Percentiles rank a stretch among this genome's conserved stretches.
Conservation (phyloP, 2,329 filamentous ascomycete genomes). For the Myotisia sp. region DNA sequence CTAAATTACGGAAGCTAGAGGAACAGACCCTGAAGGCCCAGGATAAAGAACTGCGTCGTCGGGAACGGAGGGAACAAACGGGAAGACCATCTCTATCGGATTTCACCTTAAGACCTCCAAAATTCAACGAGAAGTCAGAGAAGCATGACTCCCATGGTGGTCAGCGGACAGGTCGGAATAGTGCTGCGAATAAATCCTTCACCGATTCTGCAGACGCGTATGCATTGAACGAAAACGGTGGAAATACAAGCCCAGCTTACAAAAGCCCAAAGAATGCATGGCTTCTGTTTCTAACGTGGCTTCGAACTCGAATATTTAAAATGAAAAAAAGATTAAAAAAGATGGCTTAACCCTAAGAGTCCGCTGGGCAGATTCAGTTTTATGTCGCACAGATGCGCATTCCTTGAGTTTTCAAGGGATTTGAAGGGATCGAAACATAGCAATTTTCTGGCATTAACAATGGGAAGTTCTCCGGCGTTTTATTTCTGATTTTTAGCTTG, state of each 20-base stretch:
- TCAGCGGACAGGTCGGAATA: too few species aligned
- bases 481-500: too few species aligned
- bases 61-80: conserved; percentile 24
- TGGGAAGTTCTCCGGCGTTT: too few species aligned
- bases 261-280: conserved; percentile 25
- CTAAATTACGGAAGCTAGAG: conserved; percentile 41
- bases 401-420: too few species aligned
- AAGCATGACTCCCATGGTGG: not conserved
- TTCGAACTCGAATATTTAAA: conserved; percentile 41
- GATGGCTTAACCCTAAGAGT: conserved; percentile 3
- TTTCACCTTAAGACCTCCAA: conserved; percentile 6
- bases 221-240: not conserved
- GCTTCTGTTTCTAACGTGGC: conserved; percentile 44
- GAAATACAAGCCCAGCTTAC: conserved; percentile 12
- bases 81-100: conserved; percentile 6
- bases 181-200: not conserved
- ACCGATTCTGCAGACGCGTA: too few species aligned
- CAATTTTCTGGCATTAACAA: too few species aligned
- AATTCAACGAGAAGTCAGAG: conserved; percentile 5
- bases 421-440: too few species aligned
- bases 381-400: too few species aligned
- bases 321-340: conserved; percentile 26
- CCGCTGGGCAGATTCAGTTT: too few species aligned
- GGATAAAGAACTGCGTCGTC: conserved; percentile 30
- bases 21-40: conserved; percentile 38